Evolutionary conservation across 2,329 filamentous ascomycete genomes (phyloP).

Genomic region (Microcera coccophila): DNA sequence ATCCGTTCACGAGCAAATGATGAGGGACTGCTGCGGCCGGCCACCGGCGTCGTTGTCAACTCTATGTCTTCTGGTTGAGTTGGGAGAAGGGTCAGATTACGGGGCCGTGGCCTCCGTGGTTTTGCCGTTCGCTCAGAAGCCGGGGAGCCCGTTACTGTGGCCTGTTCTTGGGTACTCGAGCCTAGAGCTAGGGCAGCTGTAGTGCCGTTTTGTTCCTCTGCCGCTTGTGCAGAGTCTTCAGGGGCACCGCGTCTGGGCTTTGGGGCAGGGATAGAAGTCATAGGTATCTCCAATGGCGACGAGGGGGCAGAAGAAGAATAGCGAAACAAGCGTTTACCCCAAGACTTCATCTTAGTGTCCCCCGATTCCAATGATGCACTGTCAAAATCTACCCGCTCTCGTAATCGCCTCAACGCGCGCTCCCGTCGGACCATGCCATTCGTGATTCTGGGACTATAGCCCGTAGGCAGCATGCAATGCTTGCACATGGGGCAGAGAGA

Average conservation of each 20-base stretch:
- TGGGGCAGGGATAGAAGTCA: constrained; percentile 23
- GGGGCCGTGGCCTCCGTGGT: constrained; percentile 28
- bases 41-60: constrained; percentile 23
- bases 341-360: constrained; percentile 35
- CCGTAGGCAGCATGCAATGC: constrained; percentile 67
- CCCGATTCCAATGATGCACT: constrained; percentile 32
- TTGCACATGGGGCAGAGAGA: constrained; percentile 92
- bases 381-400: constrained; percentile 49
- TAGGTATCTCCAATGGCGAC: constrained; percentile 20
- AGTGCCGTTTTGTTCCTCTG: constrained; percentile 3
- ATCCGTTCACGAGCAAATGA: constrained; percentile 43
- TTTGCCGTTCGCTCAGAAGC: constrained; percentile 16
- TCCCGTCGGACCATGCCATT: constrained; percentile 85
- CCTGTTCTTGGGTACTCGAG: constrained; percentile 11
- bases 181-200: constrained; percentile 5
- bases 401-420: constrained; percentile 59
- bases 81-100: constrained; percentile 32
- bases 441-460: constrained; percentile 68
- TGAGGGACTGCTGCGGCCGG: constrained; percentile 39
- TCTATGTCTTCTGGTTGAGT: constrained; percentile 37
- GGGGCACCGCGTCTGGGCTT: constrained; percentile 14
- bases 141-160: constrained; percentile 12
- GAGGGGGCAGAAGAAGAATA: constrained; percentile 18
- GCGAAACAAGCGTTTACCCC: constrained; percentile 35
- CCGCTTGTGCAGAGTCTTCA: constrained; percentile 7